Percentiles rank a stretch among this genome's conserved stretches.
Evolutionary conservation across 164 flowering plant species (phyloP).

Genomic region (Berberis thunbergii): DNA sequence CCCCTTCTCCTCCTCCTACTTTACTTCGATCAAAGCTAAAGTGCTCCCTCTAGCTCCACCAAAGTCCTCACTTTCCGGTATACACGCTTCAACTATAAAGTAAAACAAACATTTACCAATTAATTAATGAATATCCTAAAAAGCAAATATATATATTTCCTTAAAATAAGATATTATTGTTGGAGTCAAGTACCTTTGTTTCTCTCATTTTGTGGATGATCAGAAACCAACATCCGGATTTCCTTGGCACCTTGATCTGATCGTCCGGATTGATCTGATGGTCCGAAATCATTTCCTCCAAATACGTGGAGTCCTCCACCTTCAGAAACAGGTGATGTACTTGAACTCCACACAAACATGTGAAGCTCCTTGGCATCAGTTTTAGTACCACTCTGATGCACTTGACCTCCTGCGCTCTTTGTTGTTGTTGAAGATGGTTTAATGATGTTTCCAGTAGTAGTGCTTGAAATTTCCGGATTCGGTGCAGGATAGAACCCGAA

Average conservation of each 20-base stretch:
- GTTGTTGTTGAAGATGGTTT: constrained; percentile 18
- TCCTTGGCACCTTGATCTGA: constrained; percentile 83
- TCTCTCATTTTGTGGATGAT: constrained; percentile 62
- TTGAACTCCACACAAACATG: constrained; percentile 96
- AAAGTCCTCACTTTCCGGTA: constrained; percentile 26
- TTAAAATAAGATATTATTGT: neutral
- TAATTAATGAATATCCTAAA: no score
- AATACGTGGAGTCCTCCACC: constrained; percentile 73
- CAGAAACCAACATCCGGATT: constrained; percentile 75
- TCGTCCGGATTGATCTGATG: constrained; percentile 60
- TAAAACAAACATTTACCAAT: neutral
- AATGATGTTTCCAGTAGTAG: constrained; percentile 2
- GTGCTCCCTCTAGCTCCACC: constrained; percentile 23
- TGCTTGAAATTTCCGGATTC: constrained; percentile 58
- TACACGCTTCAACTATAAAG: constrained; percentile 5
- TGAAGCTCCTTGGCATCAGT: constrained; percentile 91
- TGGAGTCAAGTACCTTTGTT: constrained; percentile 40
- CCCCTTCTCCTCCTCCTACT: constrained; percentile 13
- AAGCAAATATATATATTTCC: neutral
- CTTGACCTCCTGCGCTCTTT: constrained; percentile 7
- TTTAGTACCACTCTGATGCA: constrained; percentile 21
- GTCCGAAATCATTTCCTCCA: constrained; percentile 54
- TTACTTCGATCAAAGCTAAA: constrained; percentile 43
- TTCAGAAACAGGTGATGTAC: constrained; percentile 84
- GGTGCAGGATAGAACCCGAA: constrained; percentile 79